Evolutionary conservation across 306 rosid species (phyloP).

Genomic region (Comarum palustre): DNA sequence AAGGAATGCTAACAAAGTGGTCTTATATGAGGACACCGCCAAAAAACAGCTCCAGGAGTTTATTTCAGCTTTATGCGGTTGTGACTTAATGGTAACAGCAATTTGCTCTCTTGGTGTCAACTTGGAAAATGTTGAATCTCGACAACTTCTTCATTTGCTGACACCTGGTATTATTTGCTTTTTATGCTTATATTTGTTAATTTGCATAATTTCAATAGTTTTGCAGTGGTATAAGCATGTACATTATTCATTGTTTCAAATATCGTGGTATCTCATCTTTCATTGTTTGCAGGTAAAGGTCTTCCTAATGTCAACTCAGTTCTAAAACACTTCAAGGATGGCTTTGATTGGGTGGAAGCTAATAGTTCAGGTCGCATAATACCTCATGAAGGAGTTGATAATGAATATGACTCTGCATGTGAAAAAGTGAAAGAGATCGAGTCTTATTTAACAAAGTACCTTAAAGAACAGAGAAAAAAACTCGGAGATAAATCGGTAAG

Average conservation of each 20-base stretch:
- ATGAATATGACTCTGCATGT: slow-evolving; percentile 79
- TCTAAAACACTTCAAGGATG: slow-evolving; percentile 75
- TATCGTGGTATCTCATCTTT: slow-evolving; percentile 6
- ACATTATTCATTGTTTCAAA: not conserved
- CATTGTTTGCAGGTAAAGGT: slow-evolving; percentile 55
- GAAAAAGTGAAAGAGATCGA: slow-evolving; percentile 61
- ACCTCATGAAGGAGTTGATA: slow-evolving; percentile 80
- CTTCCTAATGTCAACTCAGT: slow-evolving; percentile 57
- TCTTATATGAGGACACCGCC: slow-evolving; percentile 83
- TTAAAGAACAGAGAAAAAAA: slow-evolving; percentile 63
- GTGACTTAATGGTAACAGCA: slow-evolving; percentile 75
- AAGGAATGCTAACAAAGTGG: slow-evolving; percentile 79
- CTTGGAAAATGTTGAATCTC: slow-evolving; percentile 58
- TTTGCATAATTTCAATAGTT: slow-evolving; percentile 15
- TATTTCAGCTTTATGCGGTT: slow-evolving; percentile 73
- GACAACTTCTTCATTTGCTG: slow-evolving; percentile 61
- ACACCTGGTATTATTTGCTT: slow-evolving; percentile 58
- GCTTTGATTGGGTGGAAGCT: slow-evolving; percentile 97
- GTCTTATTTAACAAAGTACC: slow-evolving; percentile 50
- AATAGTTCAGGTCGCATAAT: slow-evolving; percentile 82
- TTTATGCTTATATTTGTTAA: not conserved
- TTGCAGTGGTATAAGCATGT: not conserved
- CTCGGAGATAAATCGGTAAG: slow-evolving; percentile 66
- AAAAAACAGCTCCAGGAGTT: slow-evolving; percentile 83
- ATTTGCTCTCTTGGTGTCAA: slow-evolving; percentile 59